Evolutionary conservation across 306 rosid genomes (phyloP).

Genomic region (Lagenaria siceraria): DNA sequence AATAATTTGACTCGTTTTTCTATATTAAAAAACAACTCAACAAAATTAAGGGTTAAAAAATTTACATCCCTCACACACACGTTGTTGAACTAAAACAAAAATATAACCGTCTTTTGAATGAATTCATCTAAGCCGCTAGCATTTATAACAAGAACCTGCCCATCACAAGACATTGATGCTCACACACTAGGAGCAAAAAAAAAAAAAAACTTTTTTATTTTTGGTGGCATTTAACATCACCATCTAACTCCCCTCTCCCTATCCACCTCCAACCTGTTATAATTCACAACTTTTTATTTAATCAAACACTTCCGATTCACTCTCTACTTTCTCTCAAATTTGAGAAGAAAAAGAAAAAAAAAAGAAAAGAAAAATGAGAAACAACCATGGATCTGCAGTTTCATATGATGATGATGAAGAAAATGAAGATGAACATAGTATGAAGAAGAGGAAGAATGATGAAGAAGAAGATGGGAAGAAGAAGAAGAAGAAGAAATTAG

Average conservation of each 20-base stretch:
- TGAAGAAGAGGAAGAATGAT: background rate
- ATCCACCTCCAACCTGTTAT: background rate
- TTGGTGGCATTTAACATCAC: background rate
- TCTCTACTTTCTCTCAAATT: no score
- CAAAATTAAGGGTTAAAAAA: no score
- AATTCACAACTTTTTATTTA: background rate
- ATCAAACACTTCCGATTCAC: background rate
- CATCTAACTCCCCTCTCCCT: background rate
- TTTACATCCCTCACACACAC: no score
- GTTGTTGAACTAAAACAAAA: no score
- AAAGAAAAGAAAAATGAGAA: background rate
- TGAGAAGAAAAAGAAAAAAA: no score
- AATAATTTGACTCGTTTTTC: no score
- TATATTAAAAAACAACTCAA: no score
- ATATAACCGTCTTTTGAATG: no score
- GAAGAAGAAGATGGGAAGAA: background rate
- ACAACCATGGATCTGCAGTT: constrained; percentile 3
- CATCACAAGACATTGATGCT: background rate
- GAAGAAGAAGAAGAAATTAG: constrained; percentile 10
- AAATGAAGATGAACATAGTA: background rate
- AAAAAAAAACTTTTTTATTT: no score
- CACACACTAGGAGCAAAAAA: no score
- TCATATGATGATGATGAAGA: background rate
- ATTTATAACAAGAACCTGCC: background rate
- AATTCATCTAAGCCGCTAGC: background rate